Percentiles rank a stretch among this genome's conserved stretches.
These are phyloP conservation scores for Plasmodium cynomolgi DNA, from an alignment of 169 alveolate genomes.

Conservation along the genomic window DNA sequence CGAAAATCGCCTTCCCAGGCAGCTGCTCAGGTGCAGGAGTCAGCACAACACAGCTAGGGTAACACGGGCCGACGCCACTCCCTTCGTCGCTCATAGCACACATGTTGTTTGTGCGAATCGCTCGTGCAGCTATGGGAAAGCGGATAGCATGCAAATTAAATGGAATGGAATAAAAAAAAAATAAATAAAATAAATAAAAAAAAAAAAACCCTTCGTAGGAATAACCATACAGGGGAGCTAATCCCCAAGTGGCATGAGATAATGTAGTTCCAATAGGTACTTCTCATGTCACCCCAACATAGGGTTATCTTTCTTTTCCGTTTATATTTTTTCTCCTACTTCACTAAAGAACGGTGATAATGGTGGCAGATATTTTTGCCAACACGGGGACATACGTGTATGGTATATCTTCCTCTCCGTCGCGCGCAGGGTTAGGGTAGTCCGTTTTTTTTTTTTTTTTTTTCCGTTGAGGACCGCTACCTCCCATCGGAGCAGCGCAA, in stretches of 20 bases:
- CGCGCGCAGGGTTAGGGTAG: not conserved
- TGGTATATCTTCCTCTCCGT: not conserved
- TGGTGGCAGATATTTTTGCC: not conserved
- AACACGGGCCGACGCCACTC: no score
- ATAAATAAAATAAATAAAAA: not conserved
- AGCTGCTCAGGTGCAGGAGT: not conserved
- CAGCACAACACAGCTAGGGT: no score
- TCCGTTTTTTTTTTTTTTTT: not conserved
- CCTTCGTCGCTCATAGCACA: no score
- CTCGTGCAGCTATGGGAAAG: not conserved
- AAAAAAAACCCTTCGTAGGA: not conserved
- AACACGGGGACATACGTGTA: not conserved
- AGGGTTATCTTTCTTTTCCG: not conserved
- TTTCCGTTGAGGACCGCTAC: not conserved
- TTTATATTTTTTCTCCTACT: not conserved
- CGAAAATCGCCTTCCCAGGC: not conserved
- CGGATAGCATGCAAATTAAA: no score
- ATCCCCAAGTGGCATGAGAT: not conserved
- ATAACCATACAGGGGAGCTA: not conserved
- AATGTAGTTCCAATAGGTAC: not conserved
- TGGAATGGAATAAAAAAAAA: not conserved
- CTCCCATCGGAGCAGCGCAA: not conserved
- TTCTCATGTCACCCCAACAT: not conserved
- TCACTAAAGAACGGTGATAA: not conserved
- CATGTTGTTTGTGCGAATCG: no score